These are phyloP conservation scores for Helianthus tuberosus DNA, from an alignment of 129 eudicot species.

Conservation along the genomic window DNA sequence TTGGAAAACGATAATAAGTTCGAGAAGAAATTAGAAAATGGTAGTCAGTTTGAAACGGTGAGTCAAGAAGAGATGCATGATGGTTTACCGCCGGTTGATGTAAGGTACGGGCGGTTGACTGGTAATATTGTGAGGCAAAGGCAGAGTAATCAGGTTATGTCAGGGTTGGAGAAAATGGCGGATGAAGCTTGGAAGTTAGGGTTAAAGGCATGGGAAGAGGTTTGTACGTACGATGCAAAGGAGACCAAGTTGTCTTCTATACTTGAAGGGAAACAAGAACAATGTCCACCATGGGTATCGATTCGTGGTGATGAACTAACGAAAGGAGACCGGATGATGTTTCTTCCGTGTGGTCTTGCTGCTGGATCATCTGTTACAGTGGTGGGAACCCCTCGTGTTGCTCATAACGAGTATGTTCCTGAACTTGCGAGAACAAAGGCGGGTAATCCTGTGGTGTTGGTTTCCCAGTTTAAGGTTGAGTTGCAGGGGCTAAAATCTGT, in stretches of 20 bases:
- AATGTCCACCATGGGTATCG: constrained; percentile 80
- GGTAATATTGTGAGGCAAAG: constrained; percentile 49
- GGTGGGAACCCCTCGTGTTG: constrained; percentile 78
- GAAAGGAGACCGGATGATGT: constrained; percentile 60
- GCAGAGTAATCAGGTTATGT: constrained; percentile 51
- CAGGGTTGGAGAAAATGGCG: constrained; percentile 79
- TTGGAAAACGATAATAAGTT: constrained; percentile 30
- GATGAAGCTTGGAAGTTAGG: constrained; percentile 93
- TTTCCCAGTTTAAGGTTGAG: constrained; percentile 93
- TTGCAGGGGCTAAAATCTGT: constrained; percentile 90
- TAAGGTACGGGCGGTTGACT: constrained; percentile 66
- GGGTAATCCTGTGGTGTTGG: constrained; percentile 56
- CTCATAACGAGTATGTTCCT: constrained; percentile 86
- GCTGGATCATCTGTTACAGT: constrained; percentile 93
- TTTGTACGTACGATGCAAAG: constrained; percentile 35
- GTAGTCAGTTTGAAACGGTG: constrained; percentile 2
- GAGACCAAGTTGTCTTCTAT: constrained; percentile 42
- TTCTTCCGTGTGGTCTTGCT: constrained; percentile 95
- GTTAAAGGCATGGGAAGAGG: constrained; percentile 81
- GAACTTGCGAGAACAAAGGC: constrained; percentile 54
- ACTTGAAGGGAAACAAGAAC: constrained; percentile 79
- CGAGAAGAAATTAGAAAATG: constrained; percentile 1
- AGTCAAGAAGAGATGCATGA: constrained; percentile 16
- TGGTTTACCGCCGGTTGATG: constrained; percentile 41
- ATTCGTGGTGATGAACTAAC: constrained; percentile 56